Base-by-base conservation (phyloP, 352 stramenopile species). In the Phytophthora sansomeana region DNA sequence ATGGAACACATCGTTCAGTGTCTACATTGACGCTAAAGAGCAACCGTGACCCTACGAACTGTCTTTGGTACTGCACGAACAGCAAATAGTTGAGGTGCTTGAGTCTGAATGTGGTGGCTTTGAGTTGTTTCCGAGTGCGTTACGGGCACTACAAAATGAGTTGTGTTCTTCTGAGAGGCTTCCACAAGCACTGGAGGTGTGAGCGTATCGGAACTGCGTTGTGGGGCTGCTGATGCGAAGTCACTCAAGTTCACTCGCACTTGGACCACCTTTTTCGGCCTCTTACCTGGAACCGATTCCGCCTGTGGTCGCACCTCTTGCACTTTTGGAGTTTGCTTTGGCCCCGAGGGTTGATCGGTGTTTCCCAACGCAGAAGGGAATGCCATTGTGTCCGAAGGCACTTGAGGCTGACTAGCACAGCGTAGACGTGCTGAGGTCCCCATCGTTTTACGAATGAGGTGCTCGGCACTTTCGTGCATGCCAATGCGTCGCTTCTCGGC, bases 181-280 rank as follows among this genome's bases (percentile, higher is more conserved):
- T 51, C 24, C 44, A 28, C 2, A 46, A 32, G 29, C 36, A 6
- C 47, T 35, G 8, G n/a, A 50, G 14, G 1, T 19, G 33, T 21
- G 17, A 4, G 16, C 4, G 32, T 11, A 2, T 67, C 21, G 28
- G 1, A 21, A 16, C 0, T 51, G 9, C 5, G 17, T 49, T 61
- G 50, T 19, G 50, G 33, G 19, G 32, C 24, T 38, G 48, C n/a
- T 19, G 43, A 9, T n/a, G 64, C 46, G 26, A 76, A 74, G 19
- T 74, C 70, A 43, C 43, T 80, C 13, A 88, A 49, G 30, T 72
- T 86, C 26, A 89, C 69, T 29, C 71, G 65, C 17, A 89, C 76
- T 26, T 89, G 80, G 0, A 83, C 71, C 19, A 85, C 74, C 50
- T 78, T 68, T 44, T 55, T 74, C 26, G 48, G 68, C 41, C 38